Evolutionary conservation across 78 protist species (phyloP).

Genomic region (Cavenderia fasciculata): DNA sequence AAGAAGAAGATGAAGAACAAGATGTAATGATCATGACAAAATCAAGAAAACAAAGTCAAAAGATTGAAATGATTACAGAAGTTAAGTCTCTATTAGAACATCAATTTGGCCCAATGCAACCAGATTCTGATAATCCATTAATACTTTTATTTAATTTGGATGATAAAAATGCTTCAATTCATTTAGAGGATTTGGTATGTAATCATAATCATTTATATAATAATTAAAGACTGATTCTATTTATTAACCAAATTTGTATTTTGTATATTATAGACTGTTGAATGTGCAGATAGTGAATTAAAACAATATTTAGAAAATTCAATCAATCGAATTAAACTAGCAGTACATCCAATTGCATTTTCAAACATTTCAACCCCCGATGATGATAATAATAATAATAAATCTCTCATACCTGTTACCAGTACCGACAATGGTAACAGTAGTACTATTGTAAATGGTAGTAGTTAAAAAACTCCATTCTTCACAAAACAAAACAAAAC

Average conservation of each 20-base stretch:
- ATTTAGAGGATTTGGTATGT: constrained; percentile 10
- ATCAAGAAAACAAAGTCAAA: constrained; percentile 24
- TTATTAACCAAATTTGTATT: too few relatives aligned
- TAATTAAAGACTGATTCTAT: too few relatives aligned
- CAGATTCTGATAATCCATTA: constrained; percentile 26
- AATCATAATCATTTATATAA: too few relatives aligned
- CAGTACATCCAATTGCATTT: too few relatives aligned
- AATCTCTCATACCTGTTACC: too few relatives aligned
- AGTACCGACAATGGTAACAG: too few relatives aligned
- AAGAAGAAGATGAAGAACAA: not conserved
- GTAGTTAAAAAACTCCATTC: too few relatives aligned
- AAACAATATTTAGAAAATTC: constrained; percentile 20
- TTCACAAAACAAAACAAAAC: too few relatives aligned
- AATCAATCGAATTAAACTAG: constrained; percentile 30
- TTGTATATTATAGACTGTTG: too few relatives aligned
- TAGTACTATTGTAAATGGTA: too few relatives aligned
- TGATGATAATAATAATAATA: too few relatives aligned
- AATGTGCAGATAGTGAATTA: not conserved
- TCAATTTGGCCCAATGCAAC: constrained; percentile 21
- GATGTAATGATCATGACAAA: not conserved
- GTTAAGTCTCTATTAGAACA: constrained; percentile 6
- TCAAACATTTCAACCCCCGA: too few relatives aligned
- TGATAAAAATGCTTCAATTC: constrained; percentile 10
- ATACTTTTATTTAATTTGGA: constrained; percentile 25
- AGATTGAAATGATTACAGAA: not conserved